These are phyloP conservation scores for Leccinum pachyderme DNA, from an alignment of 1,284 basidiomycete genomes.

Conservation along the genomic window DNA sequence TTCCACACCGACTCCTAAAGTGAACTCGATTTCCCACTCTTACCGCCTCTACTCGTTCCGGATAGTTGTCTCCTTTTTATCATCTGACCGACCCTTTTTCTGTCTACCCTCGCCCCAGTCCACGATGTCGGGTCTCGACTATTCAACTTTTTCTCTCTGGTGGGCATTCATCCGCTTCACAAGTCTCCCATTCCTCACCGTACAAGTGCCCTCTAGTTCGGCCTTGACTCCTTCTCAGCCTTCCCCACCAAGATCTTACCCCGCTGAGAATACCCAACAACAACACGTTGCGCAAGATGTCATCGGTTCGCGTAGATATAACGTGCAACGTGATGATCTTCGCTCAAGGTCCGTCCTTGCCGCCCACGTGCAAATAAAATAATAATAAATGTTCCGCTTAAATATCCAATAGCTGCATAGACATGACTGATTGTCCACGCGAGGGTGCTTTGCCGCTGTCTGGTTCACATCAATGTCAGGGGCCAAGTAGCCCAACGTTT, in stretches of 20 bases:
- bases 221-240: constrained; percentile 31
- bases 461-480: constrained; percentile 25
- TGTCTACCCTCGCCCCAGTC: not conserved
- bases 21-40: constrained; percentile 17
- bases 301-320: constrained; percentile 29
- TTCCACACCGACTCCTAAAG: constrained; percentile 21
- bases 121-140: constrained; percentile 28
- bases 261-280: constrained; percentile 27
- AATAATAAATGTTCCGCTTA: constrained; percentile 9
- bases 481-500: constrained; percentile 9
- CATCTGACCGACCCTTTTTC: constrained; percentile 1
- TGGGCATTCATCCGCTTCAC: constrained; percentile 10
- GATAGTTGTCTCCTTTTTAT: constrained; percentile 8
- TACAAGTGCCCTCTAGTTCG: constrained; percentile 13
- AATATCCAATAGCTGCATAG: constrained; percentile 23
- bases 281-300: constrained; percentile 32
- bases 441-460: constrained; percentile 17
- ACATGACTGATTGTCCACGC: constrained; percentile 25
- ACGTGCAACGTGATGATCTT: constrained; percentile 34
- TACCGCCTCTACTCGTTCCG: constrained; percentile 5
- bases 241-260: constrained; percentile 26
- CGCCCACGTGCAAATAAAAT: constrained; percentile 24
- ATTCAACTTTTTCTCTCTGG: constrained; percentile 31
- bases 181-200: constrained; percentile 2
- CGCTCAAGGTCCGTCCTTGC: constrained; percentile 33